phyloP scores from a whole-genome alignment of 176 grass and related monocot genomes.

The Raddia distichophylla region DNA sequence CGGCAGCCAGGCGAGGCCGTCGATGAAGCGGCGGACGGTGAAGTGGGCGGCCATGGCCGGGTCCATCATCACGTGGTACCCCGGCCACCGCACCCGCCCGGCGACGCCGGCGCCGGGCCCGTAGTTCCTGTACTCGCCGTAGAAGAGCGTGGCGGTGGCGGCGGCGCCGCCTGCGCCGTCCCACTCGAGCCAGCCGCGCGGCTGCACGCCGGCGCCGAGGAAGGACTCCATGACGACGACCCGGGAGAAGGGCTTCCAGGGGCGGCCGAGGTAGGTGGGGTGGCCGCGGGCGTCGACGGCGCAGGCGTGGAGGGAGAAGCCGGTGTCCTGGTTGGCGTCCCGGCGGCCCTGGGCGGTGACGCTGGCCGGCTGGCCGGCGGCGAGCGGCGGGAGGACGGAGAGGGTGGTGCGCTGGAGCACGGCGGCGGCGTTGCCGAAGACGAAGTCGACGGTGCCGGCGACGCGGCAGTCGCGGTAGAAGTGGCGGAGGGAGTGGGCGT shows the following conservation, averaged over 20 bases:
- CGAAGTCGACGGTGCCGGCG: slow-evolving; percentile 80
- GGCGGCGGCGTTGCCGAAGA: slow-evolving; percentile 77
- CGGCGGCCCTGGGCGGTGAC: slow-evolving; percentile 70
- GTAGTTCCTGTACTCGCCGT: slow-evolving; percentile 79
- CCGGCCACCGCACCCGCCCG: slow-evolving; percentile 72
- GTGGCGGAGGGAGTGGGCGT: slow-evolving; percentile 90
- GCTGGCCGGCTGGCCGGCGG: slow-evolving; percentile 54
- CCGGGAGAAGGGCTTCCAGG: slow-evolving; percentile 83
- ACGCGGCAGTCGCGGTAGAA: slow-evolving; percentile 80
- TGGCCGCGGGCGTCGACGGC: slow-evolving; percentile 44
- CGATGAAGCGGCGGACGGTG: slow-evolving; percentile 82
- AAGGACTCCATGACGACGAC: slow-evolving; percentile 85
- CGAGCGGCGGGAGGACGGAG: slow-evolving; percentile 26
- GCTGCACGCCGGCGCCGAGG: slow-evolving; percentile 53
- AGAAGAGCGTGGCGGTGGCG: slow-evolving; percentile 61
- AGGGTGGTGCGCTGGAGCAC: slow-evolving; percentile 67
- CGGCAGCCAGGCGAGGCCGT: slow-evolving; percentile 76
- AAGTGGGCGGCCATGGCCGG: slow-evolving; percentile 57
- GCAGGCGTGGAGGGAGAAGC: slow-evolving; percentile 71
- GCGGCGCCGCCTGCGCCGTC: slow-evolving; percentile 37
- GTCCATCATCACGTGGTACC: slow-evolving; percentile 79
- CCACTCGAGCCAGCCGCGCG: slow-evolving; percentile 82
- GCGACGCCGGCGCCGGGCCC: slow-evolving; percentile 56
- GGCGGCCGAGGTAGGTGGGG: slow-evolving; percentile 77
- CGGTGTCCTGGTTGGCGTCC: slow-evolving; percentile 78